Evolutionary conservation across 1,284 basidiomycete genomes (phyloP), one percentile per base, ranked within the genome.

Genomic region (Papiliotrema laurentii): DNA sequence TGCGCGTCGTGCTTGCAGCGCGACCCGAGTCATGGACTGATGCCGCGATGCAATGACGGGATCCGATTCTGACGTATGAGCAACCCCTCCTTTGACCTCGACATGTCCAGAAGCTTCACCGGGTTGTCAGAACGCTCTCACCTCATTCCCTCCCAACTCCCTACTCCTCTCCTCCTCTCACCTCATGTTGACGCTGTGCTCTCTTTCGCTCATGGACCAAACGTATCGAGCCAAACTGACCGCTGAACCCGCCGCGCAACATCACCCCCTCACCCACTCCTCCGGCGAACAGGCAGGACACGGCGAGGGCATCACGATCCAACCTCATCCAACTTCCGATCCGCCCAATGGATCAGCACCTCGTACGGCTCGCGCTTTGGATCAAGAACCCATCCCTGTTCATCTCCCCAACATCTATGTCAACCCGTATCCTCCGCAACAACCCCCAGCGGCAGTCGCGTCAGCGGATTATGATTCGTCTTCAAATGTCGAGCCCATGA

Each of bases 381-480:
- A n/a, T n/a, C 34, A 36, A 7, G 34, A 18, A 21, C 56, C 59
- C 14, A 55, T 61, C 27, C 64, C 61, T 9, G 54, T 63, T 25
- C 60, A 61, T n/a, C 51, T 64, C 4, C 62, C 64, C 7, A 56
- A 60, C 25, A 61, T 64, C 43, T 61, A 60, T 50, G 54, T 64
- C 38, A 52, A 62, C 46, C 51, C 60, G 4, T 54, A 50, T 35
- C 59, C 58, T 3, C 54, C 46, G 16, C 36, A 28, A 14, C 36
- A 30, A 21, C 31, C 48, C 19, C 24, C 42, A 19, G 13, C 47
- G 18, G 28, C 47, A 26, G 31, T 16, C 25, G 10, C 24, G 21
- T 10, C 37, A 25, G 7, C 49, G 26, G 46, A 26, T 26, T 30
- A 4, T 34, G 24, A 16, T 11, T 34, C 35, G 18, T 19, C 10